A percentile compares a stretch with the other conserved stretches of the same genome.
Evolutionary conservation across 2,329 filamentous ascomycete species (phyloP).

Genomic region (Ophiocordyceps camponoti-floridani): DNA sequence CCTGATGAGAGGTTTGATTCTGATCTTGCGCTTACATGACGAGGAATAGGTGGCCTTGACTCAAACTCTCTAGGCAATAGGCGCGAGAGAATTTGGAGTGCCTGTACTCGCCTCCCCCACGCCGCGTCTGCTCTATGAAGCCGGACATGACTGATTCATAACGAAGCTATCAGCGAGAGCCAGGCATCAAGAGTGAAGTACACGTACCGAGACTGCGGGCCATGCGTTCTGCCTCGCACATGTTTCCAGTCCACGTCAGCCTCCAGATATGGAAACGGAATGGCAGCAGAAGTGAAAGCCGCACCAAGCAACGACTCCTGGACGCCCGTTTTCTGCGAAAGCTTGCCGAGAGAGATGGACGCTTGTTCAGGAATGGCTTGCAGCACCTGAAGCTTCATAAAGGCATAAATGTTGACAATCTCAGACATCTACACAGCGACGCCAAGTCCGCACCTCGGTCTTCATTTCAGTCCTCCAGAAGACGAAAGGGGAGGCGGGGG

Average conservation of each 20-base stretch:
- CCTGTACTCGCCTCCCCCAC: background rate
- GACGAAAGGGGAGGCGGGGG: background rate
- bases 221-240: slow-evolving; percentile 9
- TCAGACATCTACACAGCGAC: background rate
- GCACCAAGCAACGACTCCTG: background rate
- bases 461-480: background rate
- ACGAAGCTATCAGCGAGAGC: background rate
- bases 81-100: slow-evolving; percentile 3
- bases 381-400: background rate
- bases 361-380: background rate
- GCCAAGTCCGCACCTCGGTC: background rate
- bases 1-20: no score
- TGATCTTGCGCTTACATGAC: background rate
- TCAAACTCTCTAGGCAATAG: slow-evolving; percentile 10
- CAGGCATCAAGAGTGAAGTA: no score
- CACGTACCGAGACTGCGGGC: slow-evolving; percentile 9
- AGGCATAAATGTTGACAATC: background rate
- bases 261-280: no score
- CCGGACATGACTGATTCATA: slow-evolving; percentile 9
- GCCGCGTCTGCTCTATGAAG: slow-evolving; percentile 10
- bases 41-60: slow-evolving; percentile 9
- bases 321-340: background rate
- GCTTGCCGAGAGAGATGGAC: background rate
- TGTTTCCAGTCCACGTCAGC: no score
- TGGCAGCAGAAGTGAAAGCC: background rate